Evolutionary conservation across 176 grass and related monocot genomes (phyloP), one percentile per base, ranked within the genome.

Genomic region (Pontederia paniculata): DNA sequence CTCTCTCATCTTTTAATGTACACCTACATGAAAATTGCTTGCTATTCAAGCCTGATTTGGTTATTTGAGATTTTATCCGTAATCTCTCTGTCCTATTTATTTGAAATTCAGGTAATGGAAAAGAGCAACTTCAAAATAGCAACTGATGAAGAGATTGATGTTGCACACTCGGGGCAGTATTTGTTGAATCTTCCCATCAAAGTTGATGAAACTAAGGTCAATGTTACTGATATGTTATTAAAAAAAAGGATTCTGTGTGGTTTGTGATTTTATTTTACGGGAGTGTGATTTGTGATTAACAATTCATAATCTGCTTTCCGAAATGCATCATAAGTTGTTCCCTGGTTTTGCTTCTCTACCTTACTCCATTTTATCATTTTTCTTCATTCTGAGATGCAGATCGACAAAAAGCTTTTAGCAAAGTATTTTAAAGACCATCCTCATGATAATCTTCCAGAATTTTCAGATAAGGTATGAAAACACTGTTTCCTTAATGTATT

Each of bases 71-170:
- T 31, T 31, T n/a, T n/a, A n/a, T n/a, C n/a, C n/a, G n/a, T n/a
- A 31, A 31, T 31, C 25, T 31, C 25, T 31, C 5, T 1, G 25
- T 31, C 25, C 1, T 31, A 31, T 31, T 31, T 31, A 31, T 31
- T 31, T 31, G 25, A 31, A 31, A 31, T 31, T 31, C 76, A 98
- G 93, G 78, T 98, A 77, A 97, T 97, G 86, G 83, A 97, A 77
- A 88, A 97, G 68, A 91, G 93, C 70, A 90, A 97, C 70, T 97
- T 97, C 75, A 90, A 84, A 54, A 42, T 90, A 68, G 68, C 90
- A 61, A 81, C 83, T 23, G 82, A 97, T 20, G 83, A 88, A 76
- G 93, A 97, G 61, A 82, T 90, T 63, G 77, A 88, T 12, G 74
- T 90, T 59, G 93, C 93, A 16, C 86, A 84, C 45, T 84, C 80